phyloP scores from a whole-genome alignment of 345 rosid genomes.

The Euphorbia peplus region DNA sequence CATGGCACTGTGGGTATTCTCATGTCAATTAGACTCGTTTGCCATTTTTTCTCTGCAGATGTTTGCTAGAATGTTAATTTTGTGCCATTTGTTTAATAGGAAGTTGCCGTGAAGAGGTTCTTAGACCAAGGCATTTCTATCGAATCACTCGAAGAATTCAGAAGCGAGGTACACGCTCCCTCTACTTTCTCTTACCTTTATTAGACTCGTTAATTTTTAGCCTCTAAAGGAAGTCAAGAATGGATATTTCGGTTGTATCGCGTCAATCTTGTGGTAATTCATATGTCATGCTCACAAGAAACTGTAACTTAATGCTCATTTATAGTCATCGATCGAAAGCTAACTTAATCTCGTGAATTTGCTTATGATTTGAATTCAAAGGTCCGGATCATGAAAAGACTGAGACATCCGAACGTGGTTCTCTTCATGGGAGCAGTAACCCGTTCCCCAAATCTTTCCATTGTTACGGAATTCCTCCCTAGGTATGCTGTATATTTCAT shows the following conservation, averaged over 20 bases:
- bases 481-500: slow-evolving; percentile 42
- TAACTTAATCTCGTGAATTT: not conserved
- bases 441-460: slow-evolving; percentile 89
- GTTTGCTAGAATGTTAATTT: slow-evolving; percentile 5
- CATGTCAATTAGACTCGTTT: slow-evolving; percentile 9
- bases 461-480: slow-evolving; percentile 89
- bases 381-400: slow-evolving; percentile 79
- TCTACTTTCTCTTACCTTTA: slow-evolving; percentile 9
- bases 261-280: slow-evolving; percentile 11
- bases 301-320: not conserved
- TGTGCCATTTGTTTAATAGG: slow-evolving; percentile 42
- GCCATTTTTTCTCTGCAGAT: not conserved
- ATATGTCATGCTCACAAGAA: not conserved
- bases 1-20: slow-evolving; percentile 88
- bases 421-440: slow-evolving; percentile 99
- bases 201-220: slow-evolving; percentile 1
- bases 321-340: no score
- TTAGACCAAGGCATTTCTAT: slow-evolving; percentile 78
- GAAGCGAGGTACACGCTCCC: slow-evolving; percentile 62
- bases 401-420: slow-evolving; percentile 95
- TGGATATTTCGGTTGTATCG: not conserved
- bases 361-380: slow-evolving; percentile 24
- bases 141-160: slow-evolving; percentile 81
- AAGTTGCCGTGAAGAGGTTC: slow-evolving; percentile 94
- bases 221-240: slow-evolving; percentile 12